Evolutionary conservation across 1,139 yeast species (phyloP), one percentile per base, ranked within the genome.

Genomic region (Fermentozyma sake): DNA sequence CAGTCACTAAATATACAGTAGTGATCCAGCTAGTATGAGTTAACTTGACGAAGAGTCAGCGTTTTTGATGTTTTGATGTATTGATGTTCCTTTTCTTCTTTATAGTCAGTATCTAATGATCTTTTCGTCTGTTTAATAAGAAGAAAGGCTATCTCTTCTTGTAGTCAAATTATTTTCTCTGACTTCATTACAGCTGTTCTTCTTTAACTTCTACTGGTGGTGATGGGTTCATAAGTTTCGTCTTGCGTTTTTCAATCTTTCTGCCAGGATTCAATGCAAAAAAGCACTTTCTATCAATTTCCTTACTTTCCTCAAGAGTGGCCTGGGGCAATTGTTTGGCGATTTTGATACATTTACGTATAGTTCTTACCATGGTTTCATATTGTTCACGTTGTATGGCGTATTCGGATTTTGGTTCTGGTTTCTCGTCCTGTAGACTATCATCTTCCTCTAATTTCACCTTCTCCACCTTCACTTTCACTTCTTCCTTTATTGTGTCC

Each of bases 261-360:
- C 69, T 57, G 26, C 55, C 55, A 7, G 91, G 91, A 38, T 77
- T 76, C 26, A 76, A 54, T 23, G 80, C 72, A 40, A 70, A 77
- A 38, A 75, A 78, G 17, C 80, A 69, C 47, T 77, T 79, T 24
- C 72, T 73, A 34, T 79, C 85, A 14, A 79, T 76, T 12, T 52
- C 53, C 22, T 69, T 75, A 11, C 84, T 80, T 31, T 75, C 80
- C 32, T 80, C 84, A 27, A 72, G 61, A 6, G 76, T 54, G 0
- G 81, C 71, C 27, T 64, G 61, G 6, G 57, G 52, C 3, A 63
- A 47, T 5, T 56, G 54, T 32, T 62, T 61, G 5, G 79, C 67
- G 3, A 59, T 36, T 7, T 52, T 50, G n/a, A 71, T 63, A 44
- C 89, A 80, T 27, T 61, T 55, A 26, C 61, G 54, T 12, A 81